Evolutionary conservation across 805 yeast genomes (phyloP), one percentile per base, ranked within the genome.

Genomic region (Zygoascus bituminiphila): DNA sequence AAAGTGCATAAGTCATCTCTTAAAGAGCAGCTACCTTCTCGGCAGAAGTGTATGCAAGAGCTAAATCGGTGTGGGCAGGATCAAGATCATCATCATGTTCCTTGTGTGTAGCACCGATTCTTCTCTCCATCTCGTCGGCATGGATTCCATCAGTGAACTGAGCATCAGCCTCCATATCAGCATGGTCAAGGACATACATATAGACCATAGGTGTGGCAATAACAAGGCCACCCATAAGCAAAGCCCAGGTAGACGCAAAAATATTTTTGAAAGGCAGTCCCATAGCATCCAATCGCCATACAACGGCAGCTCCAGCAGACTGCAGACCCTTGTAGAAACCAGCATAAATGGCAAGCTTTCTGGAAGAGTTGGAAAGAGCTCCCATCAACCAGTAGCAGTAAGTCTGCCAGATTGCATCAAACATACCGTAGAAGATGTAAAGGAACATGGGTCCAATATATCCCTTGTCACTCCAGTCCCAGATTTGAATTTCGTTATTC

Each of bases 321-420:
- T 79, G 84, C 50, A 79, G 62, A 50, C 81, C 78, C 67, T 79
- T 79, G 68, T 78, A 79, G 62, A 75, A 76, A 38, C 82, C 82
- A 19, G 81, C 80, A 56, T 76, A 75, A 51, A 78, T 62, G 23
- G 82, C 78, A 37, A 71, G 66, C 61, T 73, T 76, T 64, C 77
- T 71, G 25, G 81, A 73, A 57, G 75, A 73, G 60, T 79, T 79
- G 49, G 82, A 71, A 48, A 79, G 61, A 40, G 80, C 72, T 40
- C 84, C 84, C 66, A 79, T 66, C 40, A 74, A 54, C 79, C 82
- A 79, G 63, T 77, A 75, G 45, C 72, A 68, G 57, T 64, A 78
- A 20, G 79, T 70, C 64, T 79, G 84, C 73, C 72, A 80, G 46
- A 78, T 62, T 38, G 84, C 79, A 59, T 79, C 85, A 57, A 59